Evolutionary conservation across 108 stramenopile genomes (phyloP).

Genomic region (Skeletonema costatum): DNA sequence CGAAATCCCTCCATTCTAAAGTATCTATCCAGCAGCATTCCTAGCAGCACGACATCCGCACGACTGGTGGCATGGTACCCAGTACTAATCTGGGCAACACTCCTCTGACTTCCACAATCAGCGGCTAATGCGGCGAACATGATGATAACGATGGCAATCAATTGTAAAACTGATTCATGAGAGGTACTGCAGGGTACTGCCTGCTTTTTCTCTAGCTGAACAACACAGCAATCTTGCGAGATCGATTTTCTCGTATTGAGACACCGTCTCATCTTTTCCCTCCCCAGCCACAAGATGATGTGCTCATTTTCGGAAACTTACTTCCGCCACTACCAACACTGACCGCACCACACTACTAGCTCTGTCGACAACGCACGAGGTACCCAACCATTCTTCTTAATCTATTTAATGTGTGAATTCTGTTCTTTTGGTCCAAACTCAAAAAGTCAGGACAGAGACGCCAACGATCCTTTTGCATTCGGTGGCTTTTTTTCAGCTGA

Average conservation of each 20-base stretch:
- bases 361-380: too few species aligned
- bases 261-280: too few species aligned
- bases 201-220: too few species aligned
- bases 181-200: too few species aligned
- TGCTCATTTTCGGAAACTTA: too few species aligned
- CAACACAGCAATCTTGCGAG: too few species aligned
- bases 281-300: too few species aligned
- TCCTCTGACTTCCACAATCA: slow-evolving; percentile 90
- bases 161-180: too few species aligned
- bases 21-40: slow-evolving; percentile 77
- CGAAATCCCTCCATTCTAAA: background rate
- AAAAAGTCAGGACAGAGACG: slow-evolving; percentile 43
- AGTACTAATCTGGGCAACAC: slow-evolving; percentile 93
- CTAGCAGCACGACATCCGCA: slow-evolving; percentile 96
- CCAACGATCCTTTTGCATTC: slow-evolving; percentile 43
- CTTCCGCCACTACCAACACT: too few species aligned
- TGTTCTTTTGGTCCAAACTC: slow-evolving; percentile 55
- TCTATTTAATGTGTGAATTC: slow-evolving; percentile 81
- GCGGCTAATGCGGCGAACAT: slow-evolving; percentile 53
- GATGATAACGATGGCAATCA: too few species aligned
- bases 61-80: slow-evolving; percentile 99
- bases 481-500: slow-evolving; percentile 79
- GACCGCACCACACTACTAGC: too few species aligned
- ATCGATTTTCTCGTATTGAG: too few species aligned
- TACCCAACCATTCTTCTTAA: background rate